A percentile compares a stretch with the other conserved stretches of the same genome.
These are phyloP conservation scores for Tricholoma flavovirens DNA, from an alignment of 768 basidiomycete genomes.

Conservation along the genomic window DNA sequence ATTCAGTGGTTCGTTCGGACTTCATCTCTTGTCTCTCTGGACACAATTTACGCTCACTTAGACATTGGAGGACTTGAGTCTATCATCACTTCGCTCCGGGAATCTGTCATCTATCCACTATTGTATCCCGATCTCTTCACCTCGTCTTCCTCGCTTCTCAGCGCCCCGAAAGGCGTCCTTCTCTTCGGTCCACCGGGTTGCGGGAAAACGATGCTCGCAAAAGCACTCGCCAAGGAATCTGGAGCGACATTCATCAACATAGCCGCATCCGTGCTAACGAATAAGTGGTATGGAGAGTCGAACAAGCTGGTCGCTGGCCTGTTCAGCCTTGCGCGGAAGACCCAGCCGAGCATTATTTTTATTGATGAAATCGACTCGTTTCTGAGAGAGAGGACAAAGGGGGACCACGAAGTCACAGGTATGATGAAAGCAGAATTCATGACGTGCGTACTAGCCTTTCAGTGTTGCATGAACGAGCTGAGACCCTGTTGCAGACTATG, in stretches of 20 bases:
- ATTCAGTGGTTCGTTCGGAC: constrained; percentile 54
- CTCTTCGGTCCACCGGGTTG: constrained; percentile 97
- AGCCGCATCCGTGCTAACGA: constrained; percentile 40
- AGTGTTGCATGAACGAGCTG: not conserved
- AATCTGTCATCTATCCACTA: constrained; percentile 94
- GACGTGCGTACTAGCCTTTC: constrained; percentile 50
- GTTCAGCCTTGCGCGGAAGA: constrained; percentile 90
- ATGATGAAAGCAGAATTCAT: constrained; percentile 99
- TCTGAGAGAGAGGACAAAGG: constrained; percentile 77
- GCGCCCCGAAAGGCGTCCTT: constrained; percentile 92
- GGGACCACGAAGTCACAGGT: constrained; percentile 95
- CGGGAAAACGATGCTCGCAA: constrained; percentile 99
- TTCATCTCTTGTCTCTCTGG: not conserved
- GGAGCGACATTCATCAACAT: constrained; percentile 90
- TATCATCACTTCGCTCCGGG: constrained; percentile 84
- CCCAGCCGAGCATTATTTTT: constrained; percentile 95
- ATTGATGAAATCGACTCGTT: constrained; percentile 99
- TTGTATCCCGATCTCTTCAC: constrained; percentile 86
- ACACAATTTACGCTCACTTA: constrained; percentile 19
- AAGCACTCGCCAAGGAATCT: constrained; percentile 94
- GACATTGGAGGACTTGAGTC: constrained; percentile 93
- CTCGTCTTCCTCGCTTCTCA: constrained; percentile 72
- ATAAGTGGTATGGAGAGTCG: constrained; percentile 46
- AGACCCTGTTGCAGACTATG: constrained; percentile 55
- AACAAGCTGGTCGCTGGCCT: constrained; percentile 95